Base-by-base conservation (phyloP, 2,329 filamentous ascomycete genomes). In the Cadophora gregata region DNA sequence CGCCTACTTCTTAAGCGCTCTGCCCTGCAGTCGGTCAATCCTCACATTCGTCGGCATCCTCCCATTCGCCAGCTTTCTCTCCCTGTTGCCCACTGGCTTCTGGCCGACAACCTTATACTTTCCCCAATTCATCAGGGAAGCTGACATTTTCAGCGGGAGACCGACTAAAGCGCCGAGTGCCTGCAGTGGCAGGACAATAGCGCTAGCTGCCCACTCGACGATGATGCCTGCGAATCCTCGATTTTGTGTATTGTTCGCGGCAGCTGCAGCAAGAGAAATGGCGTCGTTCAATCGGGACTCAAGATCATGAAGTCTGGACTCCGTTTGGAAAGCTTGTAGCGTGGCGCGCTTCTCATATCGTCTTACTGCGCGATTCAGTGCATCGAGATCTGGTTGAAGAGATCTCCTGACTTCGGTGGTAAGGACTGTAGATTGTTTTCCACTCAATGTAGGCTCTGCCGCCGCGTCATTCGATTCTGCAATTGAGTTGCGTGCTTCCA, bases 341-440 rank as follows among this genome's bases (percentile, higher is more conserved):
- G 90, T 90, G 4, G 91, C 88, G 73, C 93, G 92, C 80, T 97
- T 97, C 80, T 98, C 95, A 74, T 97, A 97, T 42, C 93, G 88
- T 24, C 95, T 87, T 53, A 98, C 91, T 4, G 95, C 94, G 58
- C 95, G 89, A 73, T 93, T 96, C 36, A 98, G 82, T 0, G 93
- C 92, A 73, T 97, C 94, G 6, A 98, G 84, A 67, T 97, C 93
- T 0, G 93, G 90, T 71, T 93, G 91, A 12, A 95, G 82, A 31
- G 83, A 81, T 67, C 86, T 87, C 50, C 88, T 86, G 14, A 92
- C 83, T 66, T 92, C 88, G 5, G 81, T 82, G 3, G 78, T 79
- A 2, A 81, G 70, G 3, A 81, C 63, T 6, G 81, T 74, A 67
- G 76, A 77, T 70, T 82, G 79, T 62, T 82, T 81, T 36, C 77